Conservation (phyloP, 768 basidiomycete species). For the Leucosporidium creatinivorum region DNA sequence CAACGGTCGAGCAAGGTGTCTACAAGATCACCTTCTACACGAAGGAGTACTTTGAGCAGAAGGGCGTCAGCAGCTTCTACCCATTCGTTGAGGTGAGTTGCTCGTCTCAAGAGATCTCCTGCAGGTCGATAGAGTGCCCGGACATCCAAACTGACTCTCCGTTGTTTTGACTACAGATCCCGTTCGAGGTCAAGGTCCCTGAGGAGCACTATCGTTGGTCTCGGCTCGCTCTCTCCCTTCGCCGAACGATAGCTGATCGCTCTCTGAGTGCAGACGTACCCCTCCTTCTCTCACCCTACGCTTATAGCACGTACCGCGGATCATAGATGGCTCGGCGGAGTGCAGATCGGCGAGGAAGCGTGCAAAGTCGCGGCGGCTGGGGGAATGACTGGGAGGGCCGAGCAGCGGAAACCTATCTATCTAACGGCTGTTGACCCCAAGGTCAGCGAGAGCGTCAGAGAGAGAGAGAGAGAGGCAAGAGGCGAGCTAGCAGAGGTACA, state of each 20-base stretch:
- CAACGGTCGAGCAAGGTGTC: slow-evolving; percentile 31
- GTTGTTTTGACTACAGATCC: slow-evolving; percentile 24
- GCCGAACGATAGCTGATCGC: background rate
- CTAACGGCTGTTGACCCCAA: too few species aligned
- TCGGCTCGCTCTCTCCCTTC: slow-evolving; percentile 9
- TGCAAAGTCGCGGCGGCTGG: too few species aligned
- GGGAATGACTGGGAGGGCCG: too few species aligned
- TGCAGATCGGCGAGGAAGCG: too few species aligned
- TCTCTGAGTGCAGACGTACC: slow-evolving; percentile 27
- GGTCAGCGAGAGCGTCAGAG: too few species aligned
- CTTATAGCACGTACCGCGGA: slow-evolving; percentile 40
- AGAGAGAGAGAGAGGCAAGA: too few species aligned
- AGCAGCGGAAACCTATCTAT: too few species aligned
- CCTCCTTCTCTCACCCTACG: slow-evolving; percentile 37
- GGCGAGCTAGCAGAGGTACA: too few species aligned
- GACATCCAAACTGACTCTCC: too few species aligned
- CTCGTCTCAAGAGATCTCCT: too few species aligned
- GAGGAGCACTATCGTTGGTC: slow-evolving; percentile 37
- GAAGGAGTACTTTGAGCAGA: slow-evolving; percentile 32
- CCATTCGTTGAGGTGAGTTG: slow-evolving; percentile 38
- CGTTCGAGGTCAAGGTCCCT: slow-evolving; percentile 37
- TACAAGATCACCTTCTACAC: slow-evolving; percentile 40
- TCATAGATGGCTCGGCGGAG: slow-evolving; percentile 10
- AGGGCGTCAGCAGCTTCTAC: slow-evolving; percentile 36
- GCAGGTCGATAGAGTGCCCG: background rate